Evolutionary conservation across 306 rosid species (phyloP).

Genomic region (Abrus precatorius): DNA sequence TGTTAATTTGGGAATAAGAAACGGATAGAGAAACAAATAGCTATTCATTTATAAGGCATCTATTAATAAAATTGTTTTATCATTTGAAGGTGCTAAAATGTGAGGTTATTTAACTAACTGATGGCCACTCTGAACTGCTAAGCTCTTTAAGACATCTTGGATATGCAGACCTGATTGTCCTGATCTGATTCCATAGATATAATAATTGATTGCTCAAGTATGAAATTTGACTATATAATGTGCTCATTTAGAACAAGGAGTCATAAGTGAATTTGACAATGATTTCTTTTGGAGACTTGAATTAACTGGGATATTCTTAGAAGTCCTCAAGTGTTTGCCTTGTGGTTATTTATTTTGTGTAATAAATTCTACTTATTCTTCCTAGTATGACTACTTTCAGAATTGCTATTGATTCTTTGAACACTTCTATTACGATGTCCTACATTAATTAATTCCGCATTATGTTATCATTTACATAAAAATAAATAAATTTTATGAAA

Average conservation of each 20-base stretch:
- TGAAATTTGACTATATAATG: conserved; percentile 7
- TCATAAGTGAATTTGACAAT: neutral
- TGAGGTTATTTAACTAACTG: conserved; percentile 5
- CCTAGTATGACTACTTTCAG: neutral
- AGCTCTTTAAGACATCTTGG: conserved; percentile 7
- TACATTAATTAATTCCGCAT: neutral
- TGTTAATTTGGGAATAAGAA: conserved; percentile 40
- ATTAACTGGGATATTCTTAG: neutral
- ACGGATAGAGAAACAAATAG: conserved; percentile 23
- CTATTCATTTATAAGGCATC: conserved; percentile 16
- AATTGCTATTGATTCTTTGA: neutral
- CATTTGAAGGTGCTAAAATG: neutral
- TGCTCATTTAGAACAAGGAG: neutral
- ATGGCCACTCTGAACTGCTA: conserved; percentile 6
- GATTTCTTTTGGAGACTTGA: neutral
- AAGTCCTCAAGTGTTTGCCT: neutral
- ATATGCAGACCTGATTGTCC: neutral
- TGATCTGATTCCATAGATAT: neutral
- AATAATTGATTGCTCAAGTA: neutral
- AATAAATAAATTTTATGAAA: neutral
- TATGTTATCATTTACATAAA: neutral
- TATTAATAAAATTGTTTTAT: neutral
- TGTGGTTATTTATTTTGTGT: neutral
- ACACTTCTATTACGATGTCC: neutral
- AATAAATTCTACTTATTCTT: neutral